Base-by-base conservation (phyloP, 345 rosid species). In the Lumnitzera racemosa region DNA sequence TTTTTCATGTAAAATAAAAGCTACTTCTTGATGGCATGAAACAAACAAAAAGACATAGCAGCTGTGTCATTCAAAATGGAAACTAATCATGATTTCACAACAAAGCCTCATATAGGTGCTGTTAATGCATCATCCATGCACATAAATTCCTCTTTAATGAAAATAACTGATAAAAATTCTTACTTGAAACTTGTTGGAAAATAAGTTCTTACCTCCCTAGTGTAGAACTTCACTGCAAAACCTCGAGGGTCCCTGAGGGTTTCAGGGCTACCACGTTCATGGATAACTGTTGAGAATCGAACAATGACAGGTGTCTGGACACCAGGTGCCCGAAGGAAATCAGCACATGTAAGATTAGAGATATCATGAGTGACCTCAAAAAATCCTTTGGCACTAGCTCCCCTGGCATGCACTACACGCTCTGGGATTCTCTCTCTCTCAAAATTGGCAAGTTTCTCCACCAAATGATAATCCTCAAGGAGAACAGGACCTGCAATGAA, bases 261-360 rank as follows among this genome's bases (percentile, higher is more conserved):
- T 80, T 94, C 97, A 14, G 97, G 99, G 67, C 99, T 94, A 73
- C 97, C 99, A 64, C 97, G 96, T 72, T 94, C 97, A 60, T 94
- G 99, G 77, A 90, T 79, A 17, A 94, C 97, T 67, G 99, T 94
- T 11, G 97, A 94, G 89, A 94, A 94, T 20, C 99, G 97, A 57
- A 88, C 92, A 56, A 94, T 90, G 17, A 94, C 86, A 58, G 97
- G 97, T 2, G 99, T 94, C 80, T 94, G 96, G 58, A 79, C 96
- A 48, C 96, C 92, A 13, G 97, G 89, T 14, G 90, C 83, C 17
- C 97, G 86, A 16, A 94, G 99, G 71, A 94, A 94, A 78, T 94
- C 99, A 60, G 99, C 99, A 67, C 88, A 88, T 15, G 92, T 69
- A 57, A 88, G 84, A 51, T 75, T 49, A 46, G 97, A 78, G 66